A percentile compares a stretch with the other conserved stretches of the same genome.
Conservation (phyloP, 805 yeast species). For the Cyberlindnera mississippiensis region DNA sequence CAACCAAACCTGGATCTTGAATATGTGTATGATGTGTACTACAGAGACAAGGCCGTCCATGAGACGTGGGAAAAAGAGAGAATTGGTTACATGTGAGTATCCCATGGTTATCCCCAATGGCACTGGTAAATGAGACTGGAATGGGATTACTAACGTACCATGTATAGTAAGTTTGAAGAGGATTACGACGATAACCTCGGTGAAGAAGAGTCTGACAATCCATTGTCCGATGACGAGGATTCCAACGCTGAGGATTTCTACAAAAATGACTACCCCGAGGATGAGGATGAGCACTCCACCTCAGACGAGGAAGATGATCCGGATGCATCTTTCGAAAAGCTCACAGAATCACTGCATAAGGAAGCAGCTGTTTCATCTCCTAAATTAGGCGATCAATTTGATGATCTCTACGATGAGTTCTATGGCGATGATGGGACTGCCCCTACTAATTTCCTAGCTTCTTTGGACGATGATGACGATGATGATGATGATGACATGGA, state of each 20-base stretch:
- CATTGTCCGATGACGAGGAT: conserved; percentile 68
- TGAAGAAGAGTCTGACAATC: conserved; percentile 36
- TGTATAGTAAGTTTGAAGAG: conserved; percentile 35
- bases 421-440: conserved; percentile 68
- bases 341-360: conserved; percentile 16
- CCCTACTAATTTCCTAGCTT: conserved; percentile 29
- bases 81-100: conserved; percentile 34
- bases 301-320: conserved; percentile 20
- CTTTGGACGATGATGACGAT: conserved; percentile 32
- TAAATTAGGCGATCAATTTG: conserved; percentile 25
- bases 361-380: conserved; percentile 11
- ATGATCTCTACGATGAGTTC: conserved; percentile 55
- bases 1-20: conserved; percentile 41
- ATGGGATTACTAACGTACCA: neutral
- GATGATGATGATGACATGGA: conserved; percentile 46
- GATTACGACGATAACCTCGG: conserved; percentile 32
- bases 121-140: no score
- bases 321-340: conserved; percentile 15
- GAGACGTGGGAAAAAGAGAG: conserved; percentile 36
- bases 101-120: no score
- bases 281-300: conserved; percentile 60
- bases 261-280: conserved; percentile 92
- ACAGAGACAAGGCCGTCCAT: conserved; percentile 59
- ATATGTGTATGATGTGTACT: conserved; percentile 89
- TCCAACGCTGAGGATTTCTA: conserved; percentile 91